Evolutionary conservation across 1,284 basidiomycete species (phyloP).

Genomic region (Leccinum angustisporum): DNA sequence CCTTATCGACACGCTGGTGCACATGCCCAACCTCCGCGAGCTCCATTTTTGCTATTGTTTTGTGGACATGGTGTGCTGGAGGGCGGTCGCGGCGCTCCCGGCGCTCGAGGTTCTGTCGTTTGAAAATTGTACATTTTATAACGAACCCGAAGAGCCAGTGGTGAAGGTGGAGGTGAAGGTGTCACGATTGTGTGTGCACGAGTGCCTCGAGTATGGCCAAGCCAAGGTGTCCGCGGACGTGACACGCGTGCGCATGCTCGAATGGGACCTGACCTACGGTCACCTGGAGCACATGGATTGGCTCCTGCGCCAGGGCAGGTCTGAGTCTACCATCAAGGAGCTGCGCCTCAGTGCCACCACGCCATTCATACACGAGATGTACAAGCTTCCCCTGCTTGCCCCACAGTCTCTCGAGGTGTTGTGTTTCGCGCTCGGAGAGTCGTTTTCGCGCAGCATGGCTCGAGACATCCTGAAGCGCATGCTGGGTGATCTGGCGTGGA

Average conservation of each 20-base stretch:
- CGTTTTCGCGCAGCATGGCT: neutral
- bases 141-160: neutral
- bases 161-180: neutral
- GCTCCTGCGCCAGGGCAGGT: neutral
- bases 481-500: neutral
- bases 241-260: neutral
- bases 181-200: neutral
- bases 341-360: neutral
- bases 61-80: neutral
- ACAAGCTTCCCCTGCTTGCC: neutral
- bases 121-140: neutral
- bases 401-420: neutral
- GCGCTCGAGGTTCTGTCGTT: neutral
- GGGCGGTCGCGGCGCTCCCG: neutral
- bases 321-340: neutral
- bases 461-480: neutral
- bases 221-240: neutral
- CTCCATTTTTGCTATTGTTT: neutral
- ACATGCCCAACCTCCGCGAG: neutral
- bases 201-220: neutral
- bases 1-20: neutral
- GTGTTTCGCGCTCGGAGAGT: neutral
- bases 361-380: neutral
- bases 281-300: neutral
- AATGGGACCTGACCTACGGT: neutral